A percentile compares a stretch with the other conserved stretches of the same genome.
These are phyloP conservation scores for Oxytropis ochrocephala DNA, from an alignment of 306 rosid genomes.

Conservation along the genomic window DNA sequence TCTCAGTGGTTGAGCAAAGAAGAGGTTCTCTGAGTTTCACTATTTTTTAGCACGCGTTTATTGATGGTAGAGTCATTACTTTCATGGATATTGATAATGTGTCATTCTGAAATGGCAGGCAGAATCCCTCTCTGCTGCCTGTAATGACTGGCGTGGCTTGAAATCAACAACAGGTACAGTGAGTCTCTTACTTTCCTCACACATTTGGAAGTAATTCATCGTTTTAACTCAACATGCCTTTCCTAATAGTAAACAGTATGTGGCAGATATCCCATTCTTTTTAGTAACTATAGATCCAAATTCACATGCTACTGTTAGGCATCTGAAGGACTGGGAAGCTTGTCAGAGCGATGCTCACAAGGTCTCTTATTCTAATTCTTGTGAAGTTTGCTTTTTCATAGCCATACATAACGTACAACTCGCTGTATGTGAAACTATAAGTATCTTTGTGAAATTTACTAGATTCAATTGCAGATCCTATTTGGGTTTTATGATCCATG, in stretches of 20 bases:
- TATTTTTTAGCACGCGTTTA: not conserved
- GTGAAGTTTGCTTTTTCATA: slow-evolving; percentile 7
- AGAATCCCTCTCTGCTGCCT: slow-evolving; percentile 67
- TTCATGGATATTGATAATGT: not conserved
- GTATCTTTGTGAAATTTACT: slow-evolving; percentile 19
- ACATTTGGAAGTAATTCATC: not conserved
- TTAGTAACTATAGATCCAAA: slow-evolving; percentile 49
- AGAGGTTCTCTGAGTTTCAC: slow-evolving; percentile 50
- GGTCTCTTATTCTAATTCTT: slow-evolving; percentile 42
- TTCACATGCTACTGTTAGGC: slow-evolving; percentile 58
- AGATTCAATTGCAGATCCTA: slow-evolving; percentile 53
- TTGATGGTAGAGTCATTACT: not conserved
- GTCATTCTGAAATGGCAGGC: slow-evolving; percentile 41
- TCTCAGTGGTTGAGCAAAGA: slow-evolving; percentile 52
- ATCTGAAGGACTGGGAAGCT: slow-evolving; percentile 72
- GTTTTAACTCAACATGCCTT: not conserved
- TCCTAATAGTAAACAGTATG: slow-evolving; percentile 22
- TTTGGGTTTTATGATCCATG: slow-evolving; percentile 98
- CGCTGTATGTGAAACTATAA: slow-evolving; percentile 1
- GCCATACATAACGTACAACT: slow-evolving; percentile 12
- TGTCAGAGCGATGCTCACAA: slow-evolving; percentile 46
- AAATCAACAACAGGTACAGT: slow-evolving; percentile 66
- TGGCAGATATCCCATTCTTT: slow-evolving; percentile 85
- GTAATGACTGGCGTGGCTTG: slow-evolving; percentile 80
- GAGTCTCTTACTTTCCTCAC: not conserved